Evolutionary conservation across 1,284 basidiomycete species (phyloP).

Genomic region (Afroboletus lepidellus): DNA sequence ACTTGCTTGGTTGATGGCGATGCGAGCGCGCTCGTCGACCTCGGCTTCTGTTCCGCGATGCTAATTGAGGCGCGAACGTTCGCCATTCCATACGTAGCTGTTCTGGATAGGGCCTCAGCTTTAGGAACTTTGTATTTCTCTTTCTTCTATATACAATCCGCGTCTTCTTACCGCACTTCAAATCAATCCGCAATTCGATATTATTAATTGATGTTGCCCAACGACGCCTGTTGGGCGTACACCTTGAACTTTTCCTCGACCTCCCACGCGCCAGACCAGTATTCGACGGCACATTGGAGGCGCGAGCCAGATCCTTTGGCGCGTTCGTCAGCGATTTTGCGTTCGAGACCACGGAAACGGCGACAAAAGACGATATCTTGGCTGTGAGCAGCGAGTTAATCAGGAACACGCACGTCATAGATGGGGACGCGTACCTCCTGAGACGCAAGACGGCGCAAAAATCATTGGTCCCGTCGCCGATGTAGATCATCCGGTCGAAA

Average conservation of each 20-base stretch:
- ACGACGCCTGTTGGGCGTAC: slow-evolving; percentile 10
- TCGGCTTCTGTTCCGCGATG: too few species aligned
- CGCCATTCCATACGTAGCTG: too few species aligned
- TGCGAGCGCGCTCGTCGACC: too few species aligned
- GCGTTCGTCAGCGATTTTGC: slow-evolving; percentile 64
- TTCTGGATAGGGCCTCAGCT: too few species aligned
- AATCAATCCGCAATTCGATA: too few species aligned
- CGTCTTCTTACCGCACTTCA: too few species aligned
- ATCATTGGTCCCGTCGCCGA: slow-evolving; percentile 95
- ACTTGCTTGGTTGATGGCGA: too few species aligned
- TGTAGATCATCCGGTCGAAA: slow-evolving; percentile 84
- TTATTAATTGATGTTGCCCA: slow-evolving; percentile 8
- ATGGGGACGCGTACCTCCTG: slow-evolving; percentile 50
- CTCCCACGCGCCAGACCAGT: slow-evolving; percentile 94
- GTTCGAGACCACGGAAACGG: slow-evolving; percentile 71
- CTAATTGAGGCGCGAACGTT: too few species aligned
- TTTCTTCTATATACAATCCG: too few species aligned
- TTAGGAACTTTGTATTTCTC: too few species aligned
- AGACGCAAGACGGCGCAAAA: slow-evolving; percentile 90
- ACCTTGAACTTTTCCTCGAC: slow-evolving; percentile 76
- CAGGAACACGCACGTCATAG: too few species aligned
- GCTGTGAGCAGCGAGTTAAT: slow-evolving; percentile 36
- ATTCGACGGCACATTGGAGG: slow-evolving; percentile 69
- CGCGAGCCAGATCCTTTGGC: slow-evolving; percentile 51
- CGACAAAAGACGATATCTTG: slow-evolving; percentile 81